These are phyloP conservation scores for Magnusiomyces paraingens DNA, from an alignment of 1,139 yeast species.

Conservation along the genomic window DNA sequence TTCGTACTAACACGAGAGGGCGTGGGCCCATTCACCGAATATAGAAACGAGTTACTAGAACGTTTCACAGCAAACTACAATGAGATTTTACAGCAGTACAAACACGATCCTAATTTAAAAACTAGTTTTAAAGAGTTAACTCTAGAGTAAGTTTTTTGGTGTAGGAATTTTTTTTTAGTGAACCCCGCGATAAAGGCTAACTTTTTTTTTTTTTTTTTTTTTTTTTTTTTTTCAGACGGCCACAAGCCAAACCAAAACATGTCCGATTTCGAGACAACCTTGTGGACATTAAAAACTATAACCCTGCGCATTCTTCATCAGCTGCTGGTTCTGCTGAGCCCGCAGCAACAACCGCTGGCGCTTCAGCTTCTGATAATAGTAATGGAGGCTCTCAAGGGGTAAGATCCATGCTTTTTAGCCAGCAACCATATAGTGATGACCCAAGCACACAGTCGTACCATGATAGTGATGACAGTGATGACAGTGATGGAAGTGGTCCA, in stretches of 20 bases:
- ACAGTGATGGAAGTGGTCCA: not conserved
- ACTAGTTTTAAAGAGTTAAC: not conserved
- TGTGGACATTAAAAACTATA: slow-evolving; percentile 24
- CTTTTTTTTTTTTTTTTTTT: not conserved
- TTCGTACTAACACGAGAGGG: too few relatives aligned
- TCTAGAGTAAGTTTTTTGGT: not conserved
- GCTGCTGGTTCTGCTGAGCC: slow-evolving; percentile 8
- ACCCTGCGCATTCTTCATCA: too few relatives aligned
- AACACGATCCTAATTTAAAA: not conserved
- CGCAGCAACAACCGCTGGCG: slow-evolving; percentile 19
- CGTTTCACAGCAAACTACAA: slow-evolving; percentile 3
- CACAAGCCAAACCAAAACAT: slow-evolving; percentile 33
- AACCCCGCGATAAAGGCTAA: not conserved
- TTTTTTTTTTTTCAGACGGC: not conserved
- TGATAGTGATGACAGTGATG: slow-evolving; percentile 21
- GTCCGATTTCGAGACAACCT: slow-evolving; percentile 50
- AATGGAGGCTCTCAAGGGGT: slow-evolving; percentile 17
- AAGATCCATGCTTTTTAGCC: slow-evolving; percentile 10
- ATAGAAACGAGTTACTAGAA: too few relatives aligned
- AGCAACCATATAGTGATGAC: slow-evolving; percentile 43
- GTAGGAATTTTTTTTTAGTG: not conserved
- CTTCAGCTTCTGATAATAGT: slow-evolving; percentile 28
- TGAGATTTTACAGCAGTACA: slow-evolving; percentile 8
- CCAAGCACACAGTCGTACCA: slow-evolving; percentile 28
- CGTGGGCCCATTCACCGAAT: too few relatives aligned